Evolutionary conservation across 2,329 filamentous ascomycete genomes (phyloP).

Genomic region (Penicillium sp.): DNA sequence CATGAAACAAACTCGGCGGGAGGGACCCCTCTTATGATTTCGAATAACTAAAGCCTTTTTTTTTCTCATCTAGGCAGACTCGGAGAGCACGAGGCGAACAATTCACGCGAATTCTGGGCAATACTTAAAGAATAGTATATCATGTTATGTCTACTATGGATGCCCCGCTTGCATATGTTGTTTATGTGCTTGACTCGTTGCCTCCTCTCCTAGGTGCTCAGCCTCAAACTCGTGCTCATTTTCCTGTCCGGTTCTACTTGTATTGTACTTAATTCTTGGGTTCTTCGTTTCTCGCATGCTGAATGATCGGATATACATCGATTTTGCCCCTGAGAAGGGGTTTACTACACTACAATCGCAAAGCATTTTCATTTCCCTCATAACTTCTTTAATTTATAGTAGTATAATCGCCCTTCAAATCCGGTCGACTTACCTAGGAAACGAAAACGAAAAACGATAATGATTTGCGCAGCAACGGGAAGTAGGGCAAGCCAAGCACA

Average conservation of each 20-base stretch:
- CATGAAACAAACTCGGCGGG: constrained; percentile 24
- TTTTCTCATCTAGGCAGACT: constrained; percentile 7
- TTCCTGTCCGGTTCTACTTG: constrained; percentile 27
- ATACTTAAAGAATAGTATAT: neutral
- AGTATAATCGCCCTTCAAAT: no score
- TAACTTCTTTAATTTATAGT: neutral
- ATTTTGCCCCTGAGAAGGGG: constrained; percentile 17
- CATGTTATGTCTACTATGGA: neutral
- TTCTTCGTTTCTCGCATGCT: neutral
- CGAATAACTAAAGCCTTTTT: constrained; percentile 15
- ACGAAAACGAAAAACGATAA: no score
- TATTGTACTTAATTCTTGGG: constrained; percentile 39
- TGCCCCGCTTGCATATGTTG: neutral
- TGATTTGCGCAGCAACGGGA: no score
- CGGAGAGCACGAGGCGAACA: neutral
- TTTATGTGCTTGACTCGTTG: neutral
- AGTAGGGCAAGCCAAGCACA: no score
- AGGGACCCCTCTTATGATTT: constrained; percentile 5
- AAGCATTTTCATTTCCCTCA: neutral
- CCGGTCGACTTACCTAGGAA: no score
- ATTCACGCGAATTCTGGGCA: neutral
- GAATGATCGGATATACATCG: constrained; percentile 19
- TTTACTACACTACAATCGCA: constrained; percentile 4
- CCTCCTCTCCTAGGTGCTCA: neutral
- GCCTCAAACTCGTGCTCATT: neutral